These are phyloP conservation scores for Stachybotrys chartarum DNA, from an alignment of 2,329 filamentous ascomycete species.

Conservation along the genomic window DNA sequence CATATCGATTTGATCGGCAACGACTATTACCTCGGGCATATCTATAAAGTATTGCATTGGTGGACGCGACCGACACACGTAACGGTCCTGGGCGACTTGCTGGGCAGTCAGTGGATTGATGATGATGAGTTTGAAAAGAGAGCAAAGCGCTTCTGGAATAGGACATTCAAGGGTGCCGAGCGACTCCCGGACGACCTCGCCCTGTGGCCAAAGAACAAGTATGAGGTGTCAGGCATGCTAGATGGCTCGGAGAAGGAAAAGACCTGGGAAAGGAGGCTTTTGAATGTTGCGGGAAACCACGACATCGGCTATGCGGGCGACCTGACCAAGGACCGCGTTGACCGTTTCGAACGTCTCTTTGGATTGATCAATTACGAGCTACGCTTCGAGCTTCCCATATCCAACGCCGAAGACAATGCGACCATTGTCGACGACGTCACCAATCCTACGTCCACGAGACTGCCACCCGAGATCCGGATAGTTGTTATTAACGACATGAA, in stretches of 20 bases:
- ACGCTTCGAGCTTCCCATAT: slow-evolving; percentile 55
- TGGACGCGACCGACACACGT: slow-evolving; percentile 82
- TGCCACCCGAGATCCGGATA: slow-evolving; percentile 67
- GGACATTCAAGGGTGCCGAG: slow-evolving; percentile 64
- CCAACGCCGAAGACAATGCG: slow-evolving; percentile 27
- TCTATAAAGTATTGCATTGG: slow-evolving; percentile 78
- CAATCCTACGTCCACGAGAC: slow-evolving; percentile 38
- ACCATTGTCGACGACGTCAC: slow-evolving; percentile 32
- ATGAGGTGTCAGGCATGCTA: slow-evolving; percentile 43
- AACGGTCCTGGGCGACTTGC: slow-evolving; percentile 79
- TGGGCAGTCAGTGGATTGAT: slow-evolving; percentile 92
- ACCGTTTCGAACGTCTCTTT: slow-evolving; percentile 77
- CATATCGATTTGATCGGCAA: slow-evolving; percentile 85
- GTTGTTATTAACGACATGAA: slow-evolving; percentile 90
- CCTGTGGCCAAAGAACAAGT: slow-evolving; percentile 37
- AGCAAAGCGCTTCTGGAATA: slow-evolving; percentile 69
- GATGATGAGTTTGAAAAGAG: slow-evolving; percentile 76
- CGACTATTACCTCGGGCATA: slow-evolving; percentile 89
- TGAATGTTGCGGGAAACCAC: slow-evolving; percentile 92
- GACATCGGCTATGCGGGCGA: slow-evolving; percentile 96
- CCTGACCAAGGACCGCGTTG: slow-evolving; percentile 65
- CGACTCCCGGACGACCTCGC: slow-evolving; percentile 54
- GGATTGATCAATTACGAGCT: slow-evolving; percentile 89
- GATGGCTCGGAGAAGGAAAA: slow-evolving; percentile 34
- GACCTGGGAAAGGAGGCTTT: slow-evolving; percentile 67